Conservation (phyloP, 2,329 filamentous ascomycete genomes). For the Penicillium occitanis region DNA sequence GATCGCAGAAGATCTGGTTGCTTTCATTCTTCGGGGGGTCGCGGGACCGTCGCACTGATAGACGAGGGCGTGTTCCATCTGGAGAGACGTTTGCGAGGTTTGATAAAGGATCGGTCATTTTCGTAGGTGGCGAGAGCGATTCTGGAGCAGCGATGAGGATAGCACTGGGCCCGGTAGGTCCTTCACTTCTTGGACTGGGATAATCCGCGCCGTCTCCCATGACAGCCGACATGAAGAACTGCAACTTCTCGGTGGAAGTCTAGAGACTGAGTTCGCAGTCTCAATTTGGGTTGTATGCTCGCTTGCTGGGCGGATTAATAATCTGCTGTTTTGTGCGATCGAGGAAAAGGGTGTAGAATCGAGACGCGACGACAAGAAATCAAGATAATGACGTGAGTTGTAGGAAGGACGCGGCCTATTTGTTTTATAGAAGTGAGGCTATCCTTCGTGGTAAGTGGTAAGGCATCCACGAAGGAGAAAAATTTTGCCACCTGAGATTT, state of each 20-base stretch:
- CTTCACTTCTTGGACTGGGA: slow-evolving; percentile 47
- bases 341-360: background rate
- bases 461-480: slow-evolving; percentile 22
- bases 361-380: slow-evolving; percentile 5
- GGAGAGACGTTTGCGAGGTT: slow-evolving; percentile 2
- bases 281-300: background rate
- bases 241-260: slow-evolving; percentile 12
- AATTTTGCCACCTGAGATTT: slow-evolving; percentile 22
- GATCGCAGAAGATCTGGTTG: slow-evolving; percentile 75
- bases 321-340: slow-evolving; percentile 1
- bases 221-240: slow-evolving; percentile 26
- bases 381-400: slow-evolving; percentile 5
- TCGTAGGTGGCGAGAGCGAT: slow-evolving; percentile 33
- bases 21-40: slow-evolving; percentile 64
- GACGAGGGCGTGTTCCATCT: slow-evolving; percentile 40
- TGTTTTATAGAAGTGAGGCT: slow-evolving; percentile 17
- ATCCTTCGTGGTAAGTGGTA: slow-evolving; percentile 18
- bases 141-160: slow-evolving; percentile 39
- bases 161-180: slow-evolving; percentile 36
- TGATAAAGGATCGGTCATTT: slow-evolving; percentile 36
- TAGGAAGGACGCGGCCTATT: slow-evolving; percentile 10
- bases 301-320: slow-evolving; percentile 3
- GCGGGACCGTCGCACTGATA: slow-evolving; percentile 44
- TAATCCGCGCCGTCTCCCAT: slow-evolving; percentile 46
- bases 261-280: background rate